Conservation (phyloP, 306 rosid species). For the Inga leiocalycina region DNA sequence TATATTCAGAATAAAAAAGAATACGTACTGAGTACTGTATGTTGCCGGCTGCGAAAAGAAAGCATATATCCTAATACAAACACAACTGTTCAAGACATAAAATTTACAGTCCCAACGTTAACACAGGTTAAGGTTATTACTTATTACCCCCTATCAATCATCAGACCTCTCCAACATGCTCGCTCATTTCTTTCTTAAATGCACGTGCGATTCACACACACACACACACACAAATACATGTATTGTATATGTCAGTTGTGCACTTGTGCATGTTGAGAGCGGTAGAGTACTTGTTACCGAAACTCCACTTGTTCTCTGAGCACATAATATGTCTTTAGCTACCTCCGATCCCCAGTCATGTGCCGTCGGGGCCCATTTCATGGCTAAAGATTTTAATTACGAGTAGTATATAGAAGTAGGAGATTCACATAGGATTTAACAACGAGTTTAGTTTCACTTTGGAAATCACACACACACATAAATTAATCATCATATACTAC, state of each 20-base stretch:
- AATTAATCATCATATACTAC: too few relatives aligned
- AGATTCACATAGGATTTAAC: too few relatives aligned
- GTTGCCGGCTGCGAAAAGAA: neutral
- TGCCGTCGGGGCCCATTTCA: too few relatives aligned
- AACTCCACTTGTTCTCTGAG: neutral
- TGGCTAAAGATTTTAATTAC: too few relatives aligned
- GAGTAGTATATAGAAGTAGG: too few relatives aligned
- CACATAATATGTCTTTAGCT: neutral
- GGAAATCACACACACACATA: too few relatives aligned
- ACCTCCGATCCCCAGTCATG: neutral
- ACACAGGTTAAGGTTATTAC: neutral
- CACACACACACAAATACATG: neutral
- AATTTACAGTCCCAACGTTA: neutral
- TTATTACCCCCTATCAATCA: neutral
- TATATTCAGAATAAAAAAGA: too few relatives aligned
- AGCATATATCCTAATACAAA: neutral
- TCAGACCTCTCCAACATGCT: neutral
- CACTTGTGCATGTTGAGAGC: too few relatives aligned
- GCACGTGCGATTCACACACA: neutral
- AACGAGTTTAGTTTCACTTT: too few relatives aligned
- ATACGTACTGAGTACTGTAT: too few relatives aligned
- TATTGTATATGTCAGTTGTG: neutral
- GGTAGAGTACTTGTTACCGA: neutral
- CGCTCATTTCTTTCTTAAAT: neutral
- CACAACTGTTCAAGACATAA: neutral